phyloP scores from a whole-genome alignment of 345 rosid genomes.

The Punica granatum region DNA sequence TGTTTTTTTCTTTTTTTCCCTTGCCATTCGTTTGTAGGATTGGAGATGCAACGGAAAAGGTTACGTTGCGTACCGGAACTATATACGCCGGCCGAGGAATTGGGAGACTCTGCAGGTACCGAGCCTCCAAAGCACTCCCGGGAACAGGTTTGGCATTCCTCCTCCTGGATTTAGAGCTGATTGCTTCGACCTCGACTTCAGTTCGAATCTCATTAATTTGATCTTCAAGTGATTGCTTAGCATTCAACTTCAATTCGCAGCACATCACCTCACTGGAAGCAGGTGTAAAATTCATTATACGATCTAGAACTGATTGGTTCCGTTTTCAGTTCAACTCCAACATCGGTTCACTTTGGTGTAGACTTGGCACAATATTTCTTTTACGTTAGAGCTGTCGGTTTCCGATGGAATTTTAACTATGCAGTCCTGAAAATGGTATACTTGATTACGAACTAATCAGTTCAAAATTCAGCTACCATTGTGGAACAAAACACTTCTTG shows the following conservation, averaged over 20 bases:
- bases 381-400: background rate
- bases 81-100: conserved; percentile 75
- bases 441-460: background rate
- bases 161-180: conserved; percentile 2
- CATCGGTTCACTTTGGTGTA: background rate
- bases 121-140: conserved; percentile 73
- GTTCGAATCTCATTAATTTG: background rate
- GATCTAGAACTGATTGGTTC: background rate
- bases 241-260: background rate
- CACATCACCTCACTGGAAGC: background rate
- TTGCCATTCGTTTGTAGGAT: conserved; percentile 43
- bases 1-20: background rate
- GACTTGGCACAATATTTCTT: background rate
- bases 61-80: conserved; percentile 75
- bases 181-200: background rate
- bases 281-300: background rate
- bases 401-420: background rate
- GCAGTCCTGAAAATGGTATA: background rate
- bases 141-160: conserved; percentile 60
- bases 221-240: background rate
- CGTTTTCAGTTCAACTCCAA: background rate
- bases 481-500: background rate
- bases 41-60: conserved; percentile 96
- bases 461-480: background rate
- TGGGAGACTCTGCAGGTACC: conserved; percentile 56